Base-by-base conservation (phyloP, 257 asterid species). In the Anisodus acutangulus region DNA sequence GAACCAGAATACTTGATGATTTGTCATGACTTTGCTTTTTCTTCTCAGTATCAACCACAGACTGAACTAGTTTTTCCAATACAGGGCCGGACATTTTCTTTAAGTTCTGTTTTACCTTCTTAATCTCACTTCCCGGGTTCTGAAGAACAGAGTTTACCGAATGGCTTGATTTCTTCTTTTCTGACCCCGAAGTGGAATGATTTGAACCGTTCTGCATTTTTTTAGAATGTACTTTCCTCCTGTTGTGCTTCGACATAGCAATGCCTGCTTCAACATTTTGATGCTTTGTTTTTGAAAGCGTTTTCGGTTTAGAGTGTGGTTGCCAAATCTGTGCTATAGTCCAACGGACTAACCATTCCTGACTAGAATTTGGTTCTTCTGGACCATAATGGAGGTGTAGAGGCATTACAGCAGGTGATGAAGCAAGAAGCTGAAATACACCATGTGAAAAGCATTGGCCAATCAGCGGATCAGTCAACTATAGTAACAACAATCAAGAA, bases 321-420 rank as follows among this genome's bases (percentile, higher is more conserved):
- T 69, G 85, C 93, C 94, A 89, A 83, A 88, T 80, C 74, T 85
- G 89, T 66, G 89, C 87, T 49, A 62, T 49, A 59, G 95, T 88
- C 97, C 97, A 93, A 16, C 97, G 90, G 71, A 80, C 83, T 59
- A 93, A 87, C 97, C 97, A 93, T 79, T 81, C 59, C 91, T 91
- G 86, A 58, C 91, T 87, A 78, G 93, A 88, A 84, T 91, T 91
- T 83, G 90, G 89, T 41, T 93, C 94, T 66, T 71, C 91, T 26
- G 86, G 85, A 82, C 81, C 86, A 87, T 85, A 90, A 43, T 89
- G 91, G 79, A 93, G 87, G 81, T 69, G 72, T 41, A 91, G 88
- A 64, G 95, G 91, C 91, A 79, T 85, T 10, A 84, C 82, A 67
- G 83, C 69, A 49, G 91, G 91, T 57, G 88, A 83, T 70, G 88